Conservation (phyloP, 768 basidiomycete genomes). For the Tulasnella calospora region DNA sequence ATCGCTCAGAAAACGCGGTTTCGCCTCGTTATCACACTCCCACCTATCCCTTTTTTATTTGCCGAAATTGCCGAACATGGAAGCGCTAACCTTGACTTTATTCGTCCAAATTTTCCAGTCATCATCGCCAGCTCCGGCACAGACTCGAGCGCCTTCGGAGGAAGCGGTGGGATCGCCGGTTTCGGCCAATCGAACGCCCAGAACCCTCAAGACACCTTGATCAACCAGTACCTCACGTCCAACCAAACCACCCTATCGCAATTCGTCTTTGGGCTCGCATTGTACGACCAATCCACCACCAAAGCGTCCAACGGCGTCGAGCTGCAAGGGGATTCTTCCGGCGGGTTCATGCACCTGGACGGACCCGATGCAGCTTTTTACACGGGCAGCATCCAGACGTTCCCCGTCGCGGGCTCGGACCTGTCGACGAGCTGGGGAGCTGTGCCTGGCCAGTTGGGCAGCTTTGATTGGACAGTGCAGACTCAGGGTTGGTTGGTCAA, state of each 20-base stretch:
- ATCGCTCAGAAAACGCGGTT: background rate
- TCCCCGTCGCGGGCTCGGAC: background rate
- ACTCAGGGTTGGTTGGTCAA: conserved; percentile 12
- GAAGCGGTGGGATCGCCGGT: conserved; percentile 5
- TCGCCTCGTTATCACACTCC: background rate
- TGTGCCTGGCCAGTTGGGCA: conserved; percentile 1
- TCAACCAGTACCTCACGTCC: conserved; percentile 10
- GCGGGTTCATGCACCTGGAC: conserved; percentile 11
- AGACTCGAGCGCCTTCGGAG: background rate
- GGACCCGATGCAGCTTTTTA: conserved; percentile 10
- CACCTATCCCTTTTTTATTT: too few species aligned
- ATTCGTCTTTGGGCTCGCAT: conserved; percentile 1
- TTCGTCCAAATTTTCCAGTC: background rate
- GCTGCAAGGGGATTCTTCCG: background rate
- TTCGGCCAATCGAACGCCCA: conserved; percentile 12
- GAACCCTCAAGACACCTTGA: background rate
- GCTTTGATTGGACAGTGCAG: conserved; percentile 18
- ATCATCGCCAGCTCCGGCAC: background rate
- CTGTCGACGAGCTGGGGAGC: background rate
- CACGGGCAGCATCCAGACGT: background rate
- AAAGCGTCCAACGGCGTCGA: background rate
- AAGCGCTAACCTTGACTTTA: background rate
- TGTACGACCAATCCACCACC: background rate
- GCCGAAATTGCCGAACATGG: background rate
- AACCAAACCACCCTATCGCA: background rate